phyloP scores from a whole-genome alignment of 2,329 filamentous ascomycete genomes.

The Ascochyta lentis region DNA sequence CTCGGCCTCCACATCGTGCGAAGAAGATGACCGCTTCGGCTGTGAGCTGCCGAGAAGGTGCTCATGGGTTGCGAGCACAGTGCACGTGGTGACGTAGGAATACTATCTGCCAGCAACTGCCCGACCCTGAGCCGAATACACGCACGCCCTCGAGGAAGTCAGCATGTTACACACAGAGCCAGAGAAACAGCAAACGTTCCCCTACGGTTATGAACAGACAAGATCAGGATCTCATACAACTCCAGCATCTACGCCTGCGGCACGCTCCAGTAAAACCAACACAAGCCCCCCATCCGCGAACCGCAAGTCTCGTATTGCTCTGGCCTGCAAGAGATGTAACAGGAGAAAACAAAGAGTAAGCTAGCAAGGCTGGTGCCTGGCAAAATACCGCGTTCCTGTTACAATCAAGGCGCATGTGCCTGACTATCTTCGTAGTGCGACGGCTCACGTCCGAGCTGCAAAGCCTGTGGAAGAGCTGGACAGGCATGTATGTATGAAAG shows the following conservation, averaged over 20 bases:
- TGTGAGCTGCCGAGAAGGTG: neutral
- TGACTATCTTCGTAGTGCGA: conserved; percentile 27
- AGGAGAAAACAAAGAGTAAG: conserved; percentile 36
- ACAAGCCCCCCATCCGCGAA: neutral
- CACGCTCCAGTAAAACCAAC: too few species aligned
- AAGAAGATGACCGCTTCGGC: neutral
- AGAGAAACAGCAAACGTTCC: too few species aligned
- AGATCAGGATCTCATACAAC: too few species aligned
- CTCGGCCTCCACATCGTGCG: neutral
- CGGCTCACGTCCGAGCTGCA: conserved; percentile 28
- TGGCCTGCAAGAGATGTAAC: conserved; percentile 38
- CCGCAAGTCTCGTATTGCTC: conserved; percentile 29
- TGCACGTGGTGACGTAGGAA: too few species aligned
- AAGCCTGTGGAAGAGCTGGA: conserved; percentile 28
- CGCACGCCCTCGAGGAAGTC: neutral
- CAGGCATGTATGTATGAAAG: conserved; percentile 34
- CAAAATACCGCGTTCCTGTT: too few species aligned
- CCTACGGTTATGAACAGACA: too few species aligned
- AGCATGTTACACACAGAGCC: too few species aligned
- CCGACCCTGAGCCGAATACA: neutral
- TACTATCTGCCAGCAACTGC: too few species aligned
- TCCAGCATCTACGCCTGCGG: too few species aligned
- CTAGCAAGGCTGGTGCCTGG: neutral
- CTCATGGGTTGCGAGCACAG: neutral
- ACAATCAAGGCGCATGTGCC: too few species aligned